phyloP scores from a whole-genome alignment of 352 stramenopile genomes.

The Pythium aquatile region DNA sequence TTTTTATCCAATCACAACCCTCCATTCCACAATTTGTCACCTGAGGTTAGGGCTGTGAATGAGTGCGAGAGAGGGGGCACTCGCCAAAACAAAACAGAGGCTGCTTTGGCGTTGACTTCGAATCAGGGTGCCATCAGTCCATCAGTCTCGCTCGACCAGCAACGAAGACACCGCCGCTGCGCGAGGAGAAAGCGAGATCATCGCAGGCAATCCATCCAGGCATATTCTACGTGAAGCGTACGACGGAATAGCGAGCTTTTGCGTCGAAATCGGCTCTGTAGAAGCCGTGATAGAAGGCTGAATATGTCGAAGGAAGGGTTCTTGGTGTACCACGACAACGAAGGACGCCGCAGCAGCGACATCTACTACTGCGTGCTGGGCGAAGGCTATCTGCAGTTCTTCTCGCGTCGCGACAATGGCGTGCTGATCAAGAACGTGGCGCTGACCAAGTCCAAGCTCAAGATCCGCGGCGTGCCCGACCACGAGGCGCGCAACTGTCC shows the following conservation, averaged over 20 bases:
- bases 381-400: conserved; percentile 77
- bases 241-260: neutral
- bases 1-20: neutral
- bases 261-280: conserved; percentile 6
- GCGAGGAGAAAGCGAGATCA: neutral
- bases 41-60: neutral
- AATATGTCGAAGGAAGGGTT: conserved; percentile 86
- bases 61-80: conserved; percentile 2
- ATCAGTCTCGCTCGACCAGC: neutral
- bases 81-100: conserved; percentile 2
- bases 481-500: conserved; percentile 66
- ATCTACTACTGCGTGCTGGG: conserved; percentile 83
- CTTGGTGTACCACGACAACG: conserved; percentile 69
- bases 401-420: conserved; percentile 54
- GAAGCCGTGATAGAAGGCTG: neutral
- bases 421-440: conserved; percentile 62
- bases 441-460: conserved; percentile 74
- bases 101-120: neutral
- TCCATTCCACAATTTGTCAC: neutral
- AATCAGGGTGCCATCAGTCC: conserved; percentile 2
- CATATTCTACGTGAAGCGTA: neutral
- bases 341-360: conserved; percentile 40
- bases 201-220: neutral
- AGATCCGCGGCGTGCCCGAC: conserved; percentile 72
- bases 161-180: neutral